phyloP scores from a whole-genome alignment of 1,284 basidiomycete genomes.

The Cryptococcus floricola region DNA sequence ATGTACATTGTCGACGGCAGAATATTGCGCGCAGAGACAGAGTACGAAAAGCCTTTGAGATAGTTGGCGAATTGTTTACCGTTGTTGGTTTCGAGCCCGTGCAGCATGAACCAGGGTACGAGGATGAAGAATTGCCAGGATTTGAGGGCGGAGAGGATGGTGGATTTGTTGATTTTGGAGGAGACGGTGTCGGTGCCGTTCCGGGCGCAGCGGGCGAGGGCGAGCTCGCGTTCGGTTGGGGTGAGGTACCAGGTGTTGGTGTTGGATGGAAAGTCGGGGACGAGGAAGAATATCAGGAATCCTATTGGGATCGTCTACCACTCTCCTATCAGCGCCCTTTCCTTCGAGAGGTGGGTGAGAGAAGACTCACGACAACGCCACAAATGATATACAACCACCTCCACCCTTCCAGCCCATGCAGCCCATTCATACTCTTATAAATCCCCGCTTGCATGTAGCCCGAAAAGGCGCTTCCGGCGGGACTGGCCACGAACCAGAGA shows the following conservation, averaged over 20 bases:
- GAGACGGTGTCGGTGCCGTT: slow-evolving; percentile 9
- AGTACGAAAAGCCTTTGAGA: slow-evolving; percentile 14
- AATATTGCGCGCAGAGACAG: slow-evolving; percentile 15
- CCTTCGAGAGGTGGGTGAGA: slow-evolving; percentile 9
- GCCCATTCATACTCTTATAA: slow-evolving; percentile 25
- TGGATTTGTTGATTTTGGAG: slow-evolving; percentile 1
- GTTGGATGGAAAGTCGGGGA: slow-evolving; percentile 23
- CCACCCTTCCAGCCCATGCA: slow-evolving; percentile 26
- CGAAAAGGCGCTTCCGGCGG: slow-evolving; percentile 31
- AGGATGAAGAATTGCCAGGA: slow-evolving; percentile 16
- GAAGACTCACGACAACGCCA: slow-evolving; percentile 13
- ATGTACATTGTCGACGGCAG: slow-evolving; percentile 15
- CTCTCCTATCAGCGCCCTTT: no score
- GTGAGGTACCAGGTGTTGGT: slow-evolving; percentile 25
- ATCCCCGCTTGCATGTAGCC: slow-evolving; percentile 29
- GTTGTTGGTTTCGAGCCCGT: slow-evolving; percentile 16
- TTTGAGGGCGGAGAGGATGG: slow-evolving; percentile 8
- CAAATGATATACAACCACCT: slow-evolving; percentile 28
- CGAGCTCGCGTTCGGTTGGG: slow-evolving; percentile 16
- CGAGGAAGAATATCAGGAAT: slow-evolving; percentile 9
- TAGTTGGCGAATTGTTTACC: slow-evolving; percentile 5
- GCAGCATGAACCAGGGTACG: slow-evolving; percentile 14
- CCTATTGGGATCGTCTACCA: no score
- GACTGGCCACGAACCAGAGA: slow-evolving; percentile 28
- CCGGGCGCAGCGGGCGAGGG: slow-evolving; percentile 5